These are phyloP conservation scores for Passalora sequoiae DNA, from an alignment of 2,329 filamentous ascomycete species.

Conservation along the genomic window DNA sequence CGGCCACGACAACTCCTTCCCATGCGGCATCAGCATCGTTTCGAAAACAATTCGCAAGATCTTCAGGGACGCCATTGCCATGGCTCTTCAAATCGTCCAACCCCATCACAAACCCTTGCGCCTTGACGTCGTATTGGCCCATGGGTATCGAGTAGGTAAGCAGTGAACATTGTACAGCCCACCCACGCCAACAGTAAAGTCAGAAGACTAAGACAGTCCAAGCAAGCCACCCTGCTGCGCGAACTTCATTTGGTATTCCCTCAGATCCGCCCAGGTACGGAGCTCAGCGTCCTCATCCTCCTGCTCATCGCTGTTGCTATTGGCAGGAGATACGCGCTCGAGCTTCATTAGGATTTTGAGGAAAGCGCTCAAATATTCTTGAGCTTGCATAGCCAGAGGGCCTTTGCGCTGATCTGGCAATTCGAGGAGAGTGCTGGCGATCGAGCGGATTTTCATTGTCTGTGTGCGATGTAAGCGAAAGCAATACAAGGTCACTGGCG, in stretches of 20 bases:
- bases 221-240: conserved; percentile 58
- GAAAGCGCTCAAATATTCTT: conserved; percentile 67
- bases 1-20: no score
- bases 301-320: conserved; percentile 39
- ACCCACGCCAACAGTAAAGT: conserved; percentile 2
- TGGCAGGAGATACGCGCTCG: conserved; percentile 56
- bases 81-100: conserved; percentile 6
- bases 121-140: conserved; percentile 13
- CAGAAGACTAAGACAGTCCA: conserved; percentile 24
- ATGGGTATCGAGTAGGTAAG: conserved; percentile 19
- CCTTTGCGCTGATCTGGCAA: conserved; percentile 51
- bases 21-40: no score
- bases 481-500: no score
- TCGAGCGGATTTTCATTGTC: conserved; percentile 79
- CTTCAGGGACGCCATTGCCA: conserved; percentile 14
- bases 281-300: conserved; percentile 70
- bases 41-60: background rate
- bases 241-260: conserved; percentile 72
- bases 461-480: conserved; percentile 27
- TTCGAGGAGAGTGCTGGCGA: conserved; percentile 73
- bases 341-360: conserved; percentile 69
- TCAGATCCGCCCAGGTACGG: conserved; percentile 69
- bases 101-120: conserved; percentile 9
- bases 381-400: conserved; percentile 53
- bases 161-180: conserved; percentile 5